Percentiles rank a stretch among this genome's conserved stretches.
Conservation (phyloP, 805 yeast species). For the Zygosaccharomyces pseudorouxii region DNA sequence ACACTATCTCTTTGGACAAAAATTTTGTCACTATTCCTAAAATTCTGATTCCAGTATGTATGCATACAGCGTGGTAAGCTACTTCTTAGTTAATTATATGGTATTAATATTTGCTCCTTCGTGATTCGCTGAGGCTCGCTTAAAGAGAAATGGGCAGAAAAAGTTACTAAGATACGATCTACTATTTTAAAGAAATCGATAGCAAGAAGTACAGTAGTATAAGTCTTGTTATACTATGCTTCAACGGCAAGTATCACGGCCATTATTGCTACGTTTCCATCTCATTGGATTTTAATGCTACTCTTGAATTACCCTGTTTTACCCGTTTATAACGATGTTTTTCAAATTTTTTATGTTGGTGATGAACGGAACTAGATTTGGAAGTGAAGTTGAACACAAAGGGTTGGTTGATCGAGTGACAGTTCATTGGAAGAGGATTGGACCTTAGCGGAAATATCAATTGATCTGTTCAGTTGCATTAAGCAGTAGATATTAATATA, state of each 20-base stretch:
- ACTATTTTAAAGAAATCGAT: background rate
- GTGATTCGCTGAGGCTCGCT: background rate
- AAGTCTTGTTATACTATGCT: too few relatives aligned
- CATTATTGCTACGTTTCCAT: background rate
- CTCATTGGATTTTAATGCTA: too few relatives aligned
- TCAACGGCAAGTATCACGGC: background rate
- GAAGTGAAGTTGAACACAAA: slow-evolving; percentile 1
- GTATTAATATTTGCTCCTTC: background rate
- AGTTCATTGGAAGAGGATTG: background rate
- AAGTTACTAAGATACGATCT: too few relatives aligned
- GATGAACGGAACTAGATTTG: background rate
- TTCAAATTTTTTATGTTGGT: background rate
- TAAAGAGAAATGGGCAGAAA: background rate
- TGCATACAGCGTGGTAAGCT: background rate
- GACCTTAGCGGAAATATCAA: background rate
- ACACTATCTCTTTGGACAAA: too few relatives aligned
- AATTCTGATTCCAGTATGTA: too few relatives aligned
- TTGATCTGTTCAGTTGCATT: background rate
- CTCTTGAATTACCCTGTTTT: background rate
- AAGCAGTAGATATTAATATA: background rate
- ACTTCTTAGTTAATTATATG: background rate
- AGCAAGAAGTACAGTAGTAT: background rate
- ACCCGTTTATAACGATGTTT: background rate
- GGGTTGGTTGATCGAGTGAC: background rate
- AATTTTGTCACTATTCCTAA: too few relatives aligned